Percentiles rank a stretch among this genome's conserved stretches.
Evolutionary conservation across 306 rosid genomes (phyloP).

Genomic region (Castanea sativa): DNA sequence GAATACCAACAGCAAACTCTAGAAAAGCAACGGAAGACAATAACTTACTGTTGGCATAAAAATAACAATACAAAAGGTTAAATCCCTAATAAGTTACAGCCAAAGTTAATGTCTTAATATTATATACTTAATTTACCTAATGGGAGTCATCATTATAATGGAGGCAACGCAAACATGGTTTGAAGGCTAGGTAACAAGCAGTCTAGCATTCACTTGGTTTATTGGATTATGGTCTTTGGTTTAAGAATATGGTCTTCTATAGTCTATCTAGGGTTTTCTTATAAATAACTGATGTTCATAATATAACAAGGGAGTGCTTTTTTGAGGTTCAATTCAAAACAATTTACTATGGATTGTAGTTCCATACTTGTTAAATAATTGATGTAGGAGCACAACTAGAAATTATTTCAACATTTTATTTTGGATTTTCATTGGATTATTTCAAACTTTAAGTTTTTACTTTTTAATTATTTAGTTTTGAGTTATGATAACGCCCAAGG

Average conservation of each 20-base stretch:
- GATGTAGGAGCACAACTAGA: too few relatives aligned
- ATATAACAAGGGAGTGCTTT: background rate
- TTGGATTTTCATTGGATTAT: too few relatives aligned
- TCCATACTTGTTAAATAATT: background rate
- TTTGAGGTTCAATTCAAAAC: background rate
- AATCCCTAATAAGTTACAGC: background rate
- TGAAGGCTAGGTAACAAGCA: too few relatives aligned
- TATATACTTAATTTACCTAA: background rate
- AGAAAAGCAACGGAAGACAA: background rate
- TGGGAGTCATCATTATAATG: background rate
- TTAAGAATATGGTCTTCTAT: background rate
- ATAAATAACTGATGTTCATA: background rate
- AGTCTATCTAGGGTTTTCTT: background rate
- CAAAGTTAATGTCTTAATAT: background rate
- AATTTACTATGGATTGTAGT: background rate
- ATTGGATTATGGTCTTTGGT: too few relatives aligned
- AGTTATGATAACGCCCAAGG: too few relatives aligned
- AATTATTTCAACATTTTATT: too few relatives aligned
- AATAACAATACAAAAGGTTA: background rate
- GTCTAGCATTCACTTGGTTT: too few relatives aligned
- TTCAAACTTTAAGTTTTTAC: too few relatives aligned
- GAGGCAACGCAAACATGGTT: too few relatives aligned
- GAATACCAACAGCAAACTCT: slow-evolving; percentile 4
- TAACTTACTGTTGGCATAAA: background rate
- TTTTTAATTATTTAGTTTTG: too few relatives aligned